Conservation (phyloP, 225 moss, liverwort and hornwort species). For the Lunularia cruciata region DNA sequence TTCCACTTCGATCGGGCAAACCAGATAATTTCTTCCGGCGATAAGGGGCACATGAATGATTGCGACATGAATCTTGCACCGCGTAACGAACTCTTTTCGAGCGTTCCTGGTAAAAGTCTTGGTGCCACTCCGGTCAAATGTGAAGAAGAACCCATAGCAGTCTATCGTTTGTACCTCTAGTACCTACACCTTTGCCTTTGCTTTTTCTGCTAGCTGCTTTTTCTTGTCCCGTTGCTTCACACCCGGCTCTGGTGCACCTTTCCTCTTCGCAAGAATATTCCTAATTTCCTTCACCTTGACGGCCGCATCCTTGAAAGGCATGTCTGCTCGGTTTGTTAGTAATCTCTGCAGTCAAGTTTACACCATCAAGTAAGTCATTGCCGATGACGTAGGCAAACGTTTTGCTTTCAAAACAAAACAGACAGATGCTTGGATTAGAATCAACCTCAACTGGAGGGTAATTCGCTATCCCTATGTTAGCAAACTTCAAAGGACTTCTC, state of each 20-base stretch:
- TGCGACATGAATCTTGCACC: too few species aligned
- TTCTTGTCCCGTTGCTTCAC: slow-evolving; percentile 27
- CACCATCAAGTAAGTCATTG: too few species aligned
- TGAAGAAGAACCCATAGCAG: too few species aligned
- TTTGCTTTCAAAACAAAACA: neutral
- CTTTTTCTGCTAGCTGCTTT: slow-evolving; percentile 8
- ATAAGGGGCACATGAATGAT: too few species aligned
- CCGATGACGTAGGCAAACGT: neutral
- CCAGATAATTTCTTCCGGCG: too few species aligned
- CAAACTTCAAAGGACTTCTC: too few species aligned
- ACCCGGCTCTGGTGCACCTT: slow-evolving; percentile 18
- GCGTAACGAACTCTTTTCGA: too few species aligned
- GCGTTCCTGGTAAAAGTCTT: too few species aligned
- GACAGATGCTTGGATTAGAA: neutral
- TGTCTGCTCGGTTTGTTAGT: slow-evolving; percentile 72
- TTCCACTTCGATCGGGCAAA: too few species aligned
- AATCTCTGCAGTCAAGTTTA: slow-evolving; percentile 49
- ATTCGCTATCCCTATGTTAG: neutral
- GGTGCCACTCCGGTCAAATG: too few species aligned
- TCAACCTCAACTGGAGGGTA: neutral
- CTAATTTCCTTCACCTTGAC: slow-evolving; percentile 77
- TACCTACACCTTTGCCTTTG: neutral
- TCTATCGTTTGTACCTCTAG: too few species aligned
- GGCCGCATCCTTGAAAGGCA: slow-evolving; percentile 80
- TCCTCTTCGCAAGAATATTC: slow-evolving; percentile 65